A percentile compares a stretch with the other conserved stretches of the same genome.
phyloP scores from a whole-genome alignment of 2,329 filamentous ascomycete genomes.

The Colletotrichum sp. region DNA sequence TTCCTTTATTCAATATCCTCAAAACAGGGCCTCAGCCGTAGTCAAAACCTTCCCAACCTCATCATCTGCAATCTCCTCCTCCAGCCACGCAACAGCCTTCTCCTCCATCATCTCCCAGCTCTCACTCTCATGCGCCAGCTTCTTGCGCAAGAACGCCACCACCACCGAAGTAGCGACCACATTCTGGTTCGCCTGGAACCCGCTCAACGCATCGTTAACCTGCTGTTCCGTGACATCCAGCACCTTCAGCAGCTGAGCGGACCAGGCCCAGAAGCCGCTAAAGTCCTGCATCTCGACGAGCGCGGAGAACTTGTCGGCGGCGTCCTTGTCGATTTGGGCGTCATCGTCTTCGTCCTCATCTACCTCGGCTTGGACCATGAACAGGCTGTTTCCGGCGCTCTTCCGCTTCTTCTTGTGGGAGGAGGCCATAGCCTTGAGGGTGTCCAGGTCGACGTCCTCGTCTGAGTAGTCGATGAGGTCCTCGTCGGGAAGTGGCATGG shows the following conservation, averaged over 20 bases:
- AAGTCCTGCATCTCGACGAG: constrained; percentile 63
- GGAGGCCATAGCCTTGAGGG: too few species aligned
- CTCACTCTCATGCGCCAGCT: constrained; percentile 50
- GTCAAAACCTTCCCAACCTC: not conserved
- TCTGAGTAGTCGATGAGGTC: not conserved
- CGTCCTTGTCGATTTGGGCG: not conserved
- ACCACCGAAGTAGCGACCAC: constrained; percentile 42
- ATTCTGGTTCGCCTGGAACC: not conserved
- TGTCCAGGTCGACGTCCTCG: not conserved
- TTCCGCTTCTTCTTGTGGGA: not conserved
- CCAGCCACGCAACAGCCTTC: constrained; percentile 62
- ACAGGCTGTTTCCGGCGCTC: not conserved
- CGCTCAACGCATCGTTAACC: not conserved
- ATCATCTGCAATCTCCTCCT: not conserved
- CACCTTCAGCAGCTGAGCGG: constrained; percentile 28
- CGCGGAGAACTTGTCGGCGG: constrained; percentile 35
- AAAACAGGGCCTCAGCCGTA: not conserved
- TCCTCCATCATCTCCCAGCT: constrained; percentile 69
- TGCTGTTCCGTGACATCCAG: constrained; percentile 25
- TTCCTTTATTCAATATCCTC: not conserved
- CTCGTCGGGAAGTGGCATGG: not conserved
- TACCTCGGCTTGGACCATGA: not conserved
- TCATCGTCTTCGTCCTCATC: not conserved
- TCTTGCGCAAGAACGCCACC: constrained; percentile 53
- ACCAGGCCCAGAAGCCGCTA: constrained; percentile 56